These are phyloP conservation scores for Puya raimondii DNA, from an alignment of 176 grass and related monocot genomes.

Conservation along the genomic window DNA sequence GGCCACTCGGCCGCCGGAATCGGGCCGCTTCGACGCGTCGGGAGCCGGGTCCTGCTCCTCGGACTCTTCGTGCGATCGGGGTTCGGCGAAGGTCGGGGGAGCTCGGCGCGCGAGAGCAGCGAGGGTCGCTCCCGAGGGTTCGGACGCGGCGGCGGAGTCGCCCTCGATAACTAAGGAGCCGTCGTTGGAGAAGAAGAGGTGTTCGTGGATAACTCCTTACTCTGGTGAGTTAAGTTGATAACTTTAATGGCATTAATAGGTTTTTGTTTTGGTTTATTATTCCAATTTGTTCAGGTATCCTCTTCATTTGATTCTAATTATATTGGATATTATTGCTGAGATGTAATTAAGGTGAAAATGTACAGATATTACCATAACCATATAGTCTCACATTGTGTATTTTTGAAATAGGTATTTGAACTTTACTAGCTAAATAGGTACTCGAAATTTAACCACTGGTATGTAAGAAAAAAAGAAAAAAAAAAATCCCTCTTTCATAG, in stretches of 20 bases:
- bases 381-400: too few relatives aligned
- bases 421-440: too few relatives aligned
- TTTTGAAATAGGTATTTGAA: too few relatives aligned
- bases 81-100: background rate
- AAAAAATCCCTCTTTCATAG: too few relatives aligned
- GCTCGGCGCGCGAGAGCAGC: background rate
- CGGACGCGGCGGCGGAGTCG: background rate
- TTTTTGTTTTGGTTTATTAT: too few relatives aligned
- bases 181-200: slow-evolving; percentile 21
- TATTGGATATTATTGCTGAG: background rate
- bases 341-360: background rate
- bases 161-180: background rate
- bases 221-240: slow-evolving; percentile 26
- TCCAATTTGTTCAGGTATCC: background rate
- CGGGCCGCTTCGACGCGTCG: background rate
- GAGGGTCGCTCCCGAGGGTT: too few relatives aligned
- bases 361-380: too few relatives aligned
- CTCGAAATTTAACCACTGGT: too few relatives aligned
- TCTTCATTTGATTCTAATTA: background rate
- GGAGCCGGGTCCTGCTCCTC: slow-evolving; percentile 1
- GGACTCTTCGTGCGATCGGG: background rate
- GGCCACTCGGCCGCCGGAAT: background rate
- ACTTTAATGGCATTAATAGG: too few relatives aligned
- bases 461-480: too few relatives aligned
- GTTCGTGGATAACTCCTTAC: slow-evolving; percentile 46